Evolutionary conservation across 2,329 filamentous ascomycete species (phyloP), one percentile per base, ranked within the genome.

Genomic region (Arachnopeziza araneosa): DNA sequence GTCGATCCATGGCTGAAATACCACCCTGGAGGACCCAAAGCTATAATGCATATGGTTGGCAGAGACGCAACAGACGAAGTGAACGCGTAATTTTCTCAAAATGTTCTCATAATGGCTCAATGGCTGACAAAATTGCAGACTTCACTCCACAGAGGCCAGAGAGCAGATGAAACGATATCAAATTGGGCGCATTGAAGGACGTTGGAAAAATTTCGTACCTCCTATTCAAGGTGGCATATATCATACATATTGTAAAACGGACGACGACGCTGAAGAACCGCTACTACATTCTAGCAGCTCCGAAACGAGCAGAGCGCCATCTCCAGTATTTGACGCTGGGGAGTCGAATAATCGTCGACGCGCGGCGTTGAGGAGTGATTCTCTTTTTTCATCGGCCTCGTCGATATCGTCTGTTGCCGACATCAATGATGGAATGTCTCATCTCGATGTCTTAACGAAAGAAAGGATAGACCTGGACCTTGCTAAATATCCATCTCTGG

Each of bases 21-120:
- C 71, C 95, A 98, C 70, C 95, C 95, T 14, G 95, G 95, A 60
- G 95, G 95, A 67, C 87, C 93, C 69, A 95, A 92, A 76, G 84
- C 93, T 58, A 96, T 99, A 65, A 79, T 85, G 72, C 95, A 99
- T 72, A 95, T 97, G 91, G 84, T 98, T 62, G 92, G 92, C 63
- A 85, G 89, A 75, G 92, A 96, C 83, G 93, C 91, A 55, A 97
- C 93, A 12, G 93, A 97, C 74, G 95, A 98, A 76, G 87, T 98
- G 63, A 91, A 88, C 74, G 90, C 88, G 91, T 97, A 82, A 55
- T 88, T 79, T 52, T 21, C 22, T 22, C 52, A n/a, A 26, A 23
- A 23, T 5, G 23, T 52, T 12, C 9, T 24, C 6, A 19, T 52
- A 52, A 19, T 17, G n/a, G 23, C 26, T 52, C 23, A 52, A 23